Evolutionary conservation across 768 basidiomycete species (phyloP).

Genomic region (Rhizopogon vulgaris): DNA sequence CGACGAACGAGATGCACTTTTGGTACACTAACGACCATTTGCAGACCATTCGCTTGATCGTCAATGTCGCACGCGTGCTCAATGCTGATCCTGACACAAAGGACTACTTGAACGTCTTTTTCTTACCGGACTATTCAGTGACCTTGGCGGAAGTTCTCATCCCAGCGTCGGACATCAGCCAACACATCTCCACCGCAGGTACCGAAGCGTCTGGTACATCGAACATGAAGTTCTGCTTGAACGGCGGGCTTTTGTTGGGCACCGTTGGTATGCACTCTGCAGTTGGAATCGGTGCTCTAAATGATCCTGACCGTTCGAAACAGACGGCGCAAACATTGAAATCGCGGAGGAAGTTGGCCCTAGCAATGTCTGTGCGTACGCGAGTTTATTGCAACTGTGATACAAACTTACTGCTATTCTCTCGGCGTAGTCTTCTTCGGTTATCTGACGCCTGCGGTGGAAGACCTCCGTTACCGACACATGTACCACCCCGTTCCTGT

Average conservation of each 20-base stretch:
- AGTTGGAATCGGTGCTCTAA: neutral
- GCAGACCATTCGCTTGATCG: conserved; percentile 88
- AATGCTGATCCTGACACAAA: conserved; percentile 79
- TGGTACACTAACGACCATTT: neutral
- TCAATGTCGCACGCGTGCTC: conserved; percentile 72
- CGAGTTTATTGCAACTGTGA: neutral
- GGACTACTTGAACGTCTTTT: conserved; percentile 82
- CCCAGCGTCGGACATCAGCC: conserved; percentile 89
- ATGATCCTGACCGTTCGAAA: neutral
- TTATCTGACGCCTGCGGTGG: conserved; percentile 81
- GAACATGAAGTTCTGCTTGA: conserved; percentile 88
- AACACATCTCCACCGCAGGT: conserved; percentile 97
- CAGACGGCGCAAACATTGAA: conserved; percentile 93
- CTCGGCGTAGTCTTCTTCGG: conserved; percentile 76
- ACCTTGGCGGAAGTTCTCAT: conserved; percentile 79
- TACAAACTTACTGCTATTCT: neutral
- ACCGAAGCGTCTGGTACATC: conserved; percentile 84
- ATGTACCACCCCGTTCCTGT: conserved; percentile 75
- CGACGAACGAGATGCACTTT: neutral
- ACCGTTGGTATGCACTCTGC: conserved; percentile 51
- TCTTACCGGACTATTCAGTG: conserved; percentile 94
- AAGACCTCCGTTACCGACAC: conserved; percentile 83
- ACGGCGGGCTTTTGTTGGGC: conserved; percentile 83
- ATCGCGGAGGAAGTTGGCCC: conserved; percentile 96
- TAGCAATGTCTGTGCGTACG: conserved; percentile 80